Percentiles rank a stretch among this genome's conserved stretches.
These are phyloP conservation scores for Oryza brachyantha DNA, from an alignment of 176 grass and related monocot genomes.

Conservation along the genomic window DNA sequence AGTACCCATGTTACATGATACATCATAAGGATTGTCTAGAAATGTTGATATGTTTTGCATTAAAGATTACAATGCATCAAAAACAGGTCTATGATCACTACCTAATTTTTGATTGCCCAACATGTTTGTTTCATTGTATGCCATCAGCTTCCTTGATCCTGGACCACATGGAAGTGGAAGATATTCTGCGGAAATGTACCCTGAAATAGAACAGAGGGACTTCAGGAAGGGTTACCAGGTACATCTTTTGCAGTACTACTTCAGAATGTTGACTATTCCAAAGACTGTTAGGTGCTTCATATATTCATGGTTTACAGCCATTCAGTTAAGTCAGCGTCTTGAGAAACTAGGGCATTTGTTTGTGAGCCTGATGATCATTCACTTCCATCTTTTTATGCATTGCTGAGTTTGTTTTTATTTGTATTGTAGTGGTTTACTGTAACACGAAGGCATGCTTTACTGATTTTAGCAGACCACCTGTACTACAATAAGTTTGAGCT, in stretches of 20 bases:
- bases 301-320: background rate
- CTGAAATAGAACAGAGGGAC: constrained; percentile 75
- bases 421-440: constrained; percentile 93
- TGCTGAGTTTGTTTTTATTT: constrained; percentile 23
- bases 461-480: constrained; percentile 85
- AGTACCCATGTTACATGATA: constrained; percentile 12
- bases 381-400: constrained; percentile 23
- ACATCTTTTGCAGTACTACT: constrained; percentile 13
- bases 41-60: background rate
- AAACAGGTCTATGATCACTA: background rate
- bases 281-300: constrained; percentile 1
- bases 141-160: constrained; percentile 84
- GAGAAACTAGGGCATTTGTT: background rate
- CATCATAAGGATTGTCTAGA: constrained; percentile 17
- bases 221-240: constrained; percentile 99
- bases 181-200: constrained; percentile 79
- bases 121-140: constrained; percentile 14
- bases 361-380: background rate
- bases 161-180: constrained; percentile 95
- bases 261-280: constrained; percentile 5
- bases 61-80: background rate
- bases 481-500: constrained; percentile 94
- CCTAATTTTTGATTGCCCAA: constrained; percentile 8
- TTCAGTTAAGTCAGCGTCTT: background rate
- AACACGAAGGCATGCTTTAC: constrained; percentile 89